Evolutionary conservation across 495 filamentous ascomycete genomes (phyloP), one percentile per base, ranked within the genome.

Genomic region (Penicillium nucicola): DNA sequence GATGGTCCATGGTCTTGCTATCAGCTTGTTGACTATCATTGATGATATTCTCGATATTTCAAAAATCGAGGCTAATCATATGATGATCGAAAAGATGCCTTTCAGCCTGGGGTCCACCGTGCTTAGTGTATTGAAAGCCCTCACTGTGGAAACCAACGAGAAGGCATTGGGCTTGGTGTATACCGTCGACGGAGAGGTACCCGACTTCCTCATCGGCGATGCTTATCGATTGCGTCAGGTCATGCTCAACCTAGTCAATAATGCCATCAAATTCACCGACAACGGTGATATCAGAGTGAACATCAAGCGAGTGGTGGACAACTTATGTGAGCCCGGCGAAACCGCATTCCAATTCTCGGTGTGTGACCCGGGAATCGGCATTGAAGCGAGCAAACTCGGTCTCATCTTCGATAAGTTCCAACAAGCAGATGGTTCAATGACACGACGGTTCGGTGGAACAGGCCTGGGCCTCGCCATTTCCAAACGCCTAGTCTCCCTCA

Each of bases 361-460:
- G 5, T 74, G 85, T 54, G 90, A 93, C 52, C 87, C 88, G 4
- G 90, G 90, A 2, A 92, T 93, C 36, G 89, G 89, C 4, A 90
- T 92, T 23, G 82, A 87, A 46, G 82, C 89, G 35, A 82, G 85
- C 43, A 86, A 89, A 2, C 71, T 81, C 3, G 81, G 82, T 43
- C 77, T 79, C 20, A 75, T 93, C 7, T 95, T 95, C 68, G 84
- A 86, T 45, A 90, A 90, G 11, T 95, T 92, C 64, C 86, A 84
- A 50, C 88, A 92, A 72, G 91, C 91, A 13, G 91, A 96, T 68
- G 91, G 91, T 17, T 95, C 90, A 5, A 96, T 92, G 95, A 87
- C 86, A 17, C 76, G 87, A 17, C 78, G 80, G 8, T 92, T 88
- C 65, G 88, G 87, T 14, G 89, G 89, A 1, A 92, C 88, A 7